Base-by-base conservation (phyloP, 192 early-diverging fungal genomes). In the Glomus cerebriforme region DNA sequence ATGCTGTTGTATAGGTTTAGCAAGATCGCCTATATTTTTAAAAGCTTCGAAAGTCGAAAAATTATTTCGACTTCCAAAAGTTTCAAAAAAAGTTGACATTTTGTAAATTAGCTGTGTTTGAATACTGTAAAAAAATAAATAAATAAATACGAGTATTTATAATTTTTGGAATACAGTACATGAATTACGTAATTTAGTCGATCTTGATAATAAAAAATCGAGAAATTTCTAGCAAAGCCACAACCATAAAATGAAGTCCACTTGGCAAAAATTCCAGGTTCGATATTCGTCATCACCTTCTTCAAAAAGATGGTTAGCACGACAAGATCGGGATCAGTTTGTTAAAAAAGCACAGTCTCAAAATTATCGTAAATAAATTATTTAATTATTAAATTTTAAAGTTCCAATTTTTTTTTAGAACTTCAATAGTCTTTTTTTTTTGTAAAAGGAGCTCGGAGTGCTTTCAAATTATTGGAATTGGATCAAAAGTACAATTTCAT, bases 291-390 rank as follows among this genome's bases (percentile, higher is more conserved):
- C 47, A 0, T 54, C 47, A 54, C 17, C 31, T 3, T 87, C 86
- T 29, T 88, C 91, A 66, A 83, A 87, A 34, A 75, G 89, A 67
- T 96, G 94, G 91, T 74, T 89, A 60, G 73, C 84, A 35, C 87
- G 95, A 29, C 93, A 95, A 80, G 64, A 74, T 19, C 81, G 85
- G 2, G 95, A 96, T 78, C 86, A 85, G n/a, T 96, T 86, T 82
- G 90, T 92, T n/a, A 86, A 85, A 62, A 70, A 82, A 47, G 90
- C 89, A 8, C 70, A 83, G 13, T 27, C 80, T 7, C 87, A 91
- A 60, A 85, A 89, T 26, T 92, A 88, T 76, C 88, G 93, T n/a
- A 78, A 78, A 65, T 68, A 29, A 37, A 54, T 22, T 15, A 35
- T 29, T 32, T 24, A 43, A 63, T 60, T 35, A 12, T 62, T 64